Evolutionary conservation across 208 protist genomes (phyloP), one percentile per base, ranked within the genome.

Genomic region (Trypanosomatidae sp.): DNA sequence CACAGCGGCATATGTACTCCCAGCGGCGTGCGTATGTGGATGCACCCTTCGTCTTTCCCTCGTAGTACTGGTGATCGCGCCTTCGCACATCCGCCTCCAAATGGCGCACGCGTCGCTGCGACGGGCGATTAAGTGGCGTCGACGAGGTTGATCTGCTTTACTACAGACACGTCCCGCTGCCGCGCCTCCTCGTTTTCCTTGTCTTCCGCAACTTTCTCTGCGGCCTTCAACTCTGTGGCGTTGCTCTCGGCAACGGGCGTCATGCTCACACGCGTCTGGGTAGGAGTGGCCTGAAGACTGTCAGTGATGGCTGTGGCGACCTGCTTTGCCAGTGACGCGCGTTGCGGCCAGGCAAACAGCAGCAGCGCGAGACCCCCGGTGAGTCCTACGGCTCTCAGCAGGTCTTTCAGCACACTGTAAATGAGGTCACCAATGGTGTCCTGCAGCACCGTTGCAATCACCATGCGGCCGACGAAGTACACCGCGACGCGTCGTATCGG

Each of bases 361-460:
- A 65, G 44, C 50, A 78, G 55, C 49, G 74, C 62, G 22, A 82
- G 46, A 8, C 83, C 69, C 4, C 76, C 67, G 13, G 85, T 62
- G 8, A 87, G 59, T 41, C 52, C 60, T n/a, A 85, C n/a, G 1
- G 83, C 73, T 41, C 92, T 79, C 41, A 89, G 69, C 0, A 90
- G 9, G 47, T 96, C 91, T 9, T 71, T 76, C 58, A 96, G 56
- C 19, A 93, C 17, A 52, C 73, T 71, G 55, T 80, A 83, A 19
- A 94, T 49, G 33, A 93, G 71, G 73, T 89, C 86, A 55, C 92
- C 89, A 43, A 93, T 73, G 0, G 89, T 94, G 66, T 77, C 66
- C 79, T 96, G 85, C 55, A 94, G 62, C 46, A 85, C 5, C 10
- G 86, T 73, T 10, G 83, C 69, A 0, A 88, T 19, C 2, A 79